Evolutionary conservation across 306 rosid genomes (phyloP), one percentile per base, ranked within the genome.

Genomic region (Sicyos edulis): DNA sequence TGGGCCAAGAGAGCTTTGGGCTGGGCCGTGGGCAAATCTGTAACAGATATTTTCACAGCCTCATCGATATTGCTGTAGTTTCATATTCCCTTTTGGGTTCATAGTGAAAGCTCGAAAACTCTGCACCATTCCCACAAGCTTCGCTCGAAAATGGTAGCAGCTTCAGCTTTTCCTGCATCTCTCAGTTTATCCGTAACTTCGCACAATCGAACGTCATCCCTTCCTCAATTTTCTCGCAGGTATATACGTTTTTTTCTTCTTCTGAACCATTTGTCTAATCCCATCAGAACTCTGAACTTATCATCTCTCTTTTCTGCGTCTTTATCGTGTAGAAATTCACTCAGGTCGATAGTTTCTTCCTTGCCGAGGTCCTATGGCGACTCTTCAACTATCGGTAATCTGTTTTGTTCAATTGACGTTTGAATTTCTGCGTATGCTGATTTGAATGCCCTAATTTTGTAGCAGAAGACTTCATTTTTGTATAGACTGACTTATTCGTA

Each of bases 171-270:
- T 67, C 83, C 93, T 24, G 74, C 84, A 7, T 79, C 90, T 20
- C 78, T 88, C 21, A 83, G 77, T 85, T 88, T 88, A 83, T 77
- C 93, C 7, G 57, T 87, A 63, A 77, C 87, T 78, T 85, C 89
- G 83, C 71, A 82, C 76, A 52, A 59, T 63, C 79, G 64, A 85
- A 80, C 69, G 49, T 59, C 85, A 0, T 82, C 84, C 49, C 57
- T 66, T 63, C 72, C 86, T 44, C 17, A 57, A 4, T 59, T 53
- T 62, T 80, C 80, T 69, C 82, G 77, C 76, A 84, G 96, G 96
- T 89, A 77, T 2, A 8, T 7, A 13, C 6, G 1, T 45, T 4
- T 60, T 10, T 9, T n/a, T 9, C 1, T 29, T 4, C 54, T 10
- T 6, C 47, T 15, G 24, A 26, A 52, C 34, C 21, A 19, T 20